Percentiles rank a stretch among this genome's conserved stretches.
phyloP scores from a whole-genome alignment of 2,329 filamentous ascomycete genomes.

The Metarhizium brunneum region DNA sequence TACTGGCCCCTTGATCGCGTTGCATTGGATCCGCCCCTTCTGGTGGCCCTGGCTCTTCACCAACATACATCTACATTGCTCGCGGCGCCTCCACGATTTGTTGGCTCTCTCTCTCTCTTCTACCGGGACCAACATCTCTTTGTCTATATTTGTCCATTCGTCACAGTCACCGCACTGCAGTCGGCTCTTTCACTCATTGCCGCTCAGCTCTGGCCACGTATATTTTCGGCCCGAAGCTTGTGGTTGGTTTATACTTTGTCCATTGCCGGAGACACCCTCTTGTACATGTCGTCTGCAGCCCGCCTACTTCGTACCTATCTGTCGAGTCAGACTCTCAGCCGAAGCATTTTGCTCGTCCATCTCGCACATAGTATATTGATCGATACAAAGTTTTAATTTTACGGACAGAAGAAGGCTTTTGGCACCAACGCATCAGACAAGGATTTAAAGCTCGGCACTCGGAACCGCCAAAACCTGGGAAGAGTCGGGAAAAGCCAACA shows the following conservation, averaged over 20 bases:
- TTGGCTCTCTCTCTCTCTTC: background rate
- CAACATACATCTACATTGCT: slow-evolving; percentile 5
- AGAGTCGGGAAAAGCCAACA: background rate
- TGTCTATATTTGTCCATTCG: slow-evolving; percentile 1
- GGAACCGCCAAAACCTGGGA: background rate
- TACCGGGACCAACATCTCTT: background rate
- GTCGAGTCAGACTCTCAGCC: background rate
- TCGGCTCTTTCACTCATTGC: background rate
- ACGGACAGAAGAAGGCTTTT: background rate
- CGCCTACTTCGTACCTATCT: background rate
- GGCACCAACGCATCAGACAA: background rate
- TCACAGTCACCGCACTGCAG: background rate
- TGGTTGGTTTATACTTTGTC: slow-evolving; percentile 1
- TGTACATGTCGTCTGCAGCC: background rate
- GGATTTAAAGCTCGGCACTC: background rate
- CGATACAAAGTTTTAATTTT: background rate
- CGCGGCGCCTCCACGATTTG: background rate
- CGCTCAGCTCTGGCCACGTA: slow-evolving; percentile 2
- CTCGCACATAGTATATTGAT: background rate
- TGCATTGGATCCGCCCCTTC: slow-evolving; percentile 6
- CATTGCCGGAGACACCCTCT: background rate
- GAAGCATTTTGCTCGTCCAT: background rate
- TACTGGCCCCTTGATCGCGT: slow-evolving; percentile 4
- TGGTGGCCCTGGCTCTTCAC: background rate
- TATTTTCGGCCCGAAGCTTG: slow-evolving; percentile 3